These are phyloP conservation scores for Fragaria iinumae DNA, from an alignment of 306 rosid genomes.

Conservation along the genomic window DNA sequence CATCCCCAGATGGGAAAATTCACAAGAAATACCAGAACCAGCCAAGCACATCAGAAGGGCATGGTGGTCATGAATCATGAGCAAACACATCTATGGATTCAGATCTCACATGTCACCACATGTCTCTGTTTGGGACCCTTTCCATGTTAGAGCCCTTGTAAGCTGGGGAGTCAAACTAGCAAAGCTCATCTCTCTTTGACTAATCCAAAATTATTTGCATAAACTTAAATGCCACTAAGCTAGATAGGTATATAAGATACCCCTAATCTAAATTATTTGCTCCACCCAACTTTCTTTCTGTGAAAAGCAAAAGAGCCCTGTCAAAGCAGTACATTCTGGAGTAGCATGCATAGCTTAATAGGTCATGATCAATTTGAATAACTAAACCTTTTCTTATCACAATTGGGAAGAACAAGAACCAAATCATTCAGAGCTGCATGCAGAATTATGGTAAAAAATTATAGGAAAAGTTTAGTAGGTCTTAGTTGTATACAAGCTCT, in stretches of 20 bases:
- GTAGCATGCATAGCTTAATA: neutral
- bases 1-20: slow-evolving; percentile 33
- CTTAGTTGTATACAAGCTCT: neutral
- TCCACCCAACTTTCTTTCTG: slow-evolving; percentile 28
- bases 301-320: slow-evolving; percentile 26
- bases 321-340: neutral
- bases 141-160: slow-evolving; percentile 64
- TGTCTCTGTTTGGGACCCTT: slow-evolving; percentile 54
- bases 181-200: slow-evolving; percentile 54
- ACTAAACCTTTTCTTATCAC: neutral
- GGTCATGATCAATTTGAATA: neutral
- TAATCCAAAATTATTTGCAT: slow-evolving; percentile 21
- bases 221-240: slow-evolving; percentile 30
- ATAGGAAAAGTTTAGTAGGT: neutral
- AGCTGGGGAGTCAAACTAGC: slow-evolving; percentile 59
- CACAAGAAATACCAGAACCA: slow-evolving; percentile 33
- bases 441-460: neutral
- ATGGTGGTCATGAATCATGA: slow-evolving; percentile 40
- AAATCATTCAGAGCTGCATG: slow-evolving; percentile 35
- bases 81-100: slow-evolving; percentile 37
- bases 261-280: slow-evolving; percentile 20
- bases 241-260: slow-evolving; percentile 15
- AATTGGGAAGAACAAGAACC: slow-evolving; percentile 10
- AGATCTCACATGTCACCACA: slow-evolving; percentile 86
- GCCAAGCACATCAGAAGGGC: slow-evolving; percentile 40